phyloP scores from a whole-genome alignment of 768 basidiomycete genomes.

The Rossbeevera mucosa region DNA sequence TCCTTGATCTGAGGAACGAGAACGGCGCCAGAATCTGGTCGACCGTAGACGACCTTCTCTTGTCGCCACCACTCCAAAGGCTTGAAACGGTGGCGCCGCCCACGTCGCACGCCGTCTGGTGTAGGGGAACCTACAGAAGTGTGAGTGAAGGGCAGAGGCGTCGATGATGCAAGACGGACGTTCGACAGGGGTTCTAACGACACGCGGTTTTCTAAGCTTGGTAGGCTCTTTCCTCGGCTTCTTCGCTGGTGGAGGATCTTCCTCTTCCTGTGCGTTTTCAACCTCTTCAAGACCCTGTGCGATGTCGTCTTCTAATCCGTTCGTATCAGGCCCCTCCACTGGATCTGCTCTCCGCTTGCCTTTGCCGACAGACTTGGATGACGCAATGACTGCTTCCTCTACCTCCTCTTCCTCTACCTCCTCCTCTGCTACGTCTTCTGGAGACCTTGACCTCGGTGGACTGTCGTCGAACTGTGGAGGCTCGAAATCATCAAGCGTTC shows the following conservation, averaged over 20 bases:
- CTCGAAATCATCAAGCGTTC: constrained; percentile 29
- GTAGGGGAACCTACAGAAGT: constrained; percentile 20
- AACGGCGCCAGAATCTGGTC: constrained; percentile 45
- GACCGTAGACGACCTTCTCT: constrained; percentile 82
- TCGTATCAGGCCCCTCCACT: constrained; percentile 15
- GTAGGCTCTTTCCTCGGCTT: constrained; percentile 27
- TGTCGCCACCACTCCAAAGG: constrained; percentile 93
- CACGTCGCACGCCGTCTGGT: constrained; percentile 59
- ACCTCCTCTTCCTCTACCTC: constrained; percentile 28
- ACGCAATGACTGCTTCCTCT: constrained; percentile 30
- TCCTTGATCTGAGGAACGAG: constrained; percentile 65
- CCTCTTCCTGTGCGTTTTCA: constrained; percentile 51
- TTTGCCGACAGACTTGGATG: constrained; percentile 29
- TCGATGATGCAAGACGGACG: constrained; percentile 15
- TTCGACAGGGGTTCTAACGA: constrained; percentile 15
- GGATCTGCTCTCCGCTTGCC: constrained; percentile 38
- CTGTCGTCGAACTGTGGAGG: constrained; percentile 19
- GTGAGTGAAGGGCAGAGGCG: constrained; percentile 6
- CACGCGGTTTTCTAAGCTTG: constrained; percentile 26
- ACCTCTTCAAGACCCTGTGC: constrained; percentile 40
- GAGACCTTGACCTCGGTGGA: constrained; percentile 42
- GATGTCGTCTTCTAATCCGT: constrained; percentile 41
- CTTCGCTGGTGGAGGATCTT: constrained; percentile 25
- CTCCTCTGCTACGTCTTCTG: constrained; percentile 35
- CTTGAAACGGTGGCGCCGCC: constrained; percentile 58